These are phyloP conservation scores for Alloascoidea africana DNA, from an alignment of 805 yeast species.

Conservation along the genomic window DNA sequence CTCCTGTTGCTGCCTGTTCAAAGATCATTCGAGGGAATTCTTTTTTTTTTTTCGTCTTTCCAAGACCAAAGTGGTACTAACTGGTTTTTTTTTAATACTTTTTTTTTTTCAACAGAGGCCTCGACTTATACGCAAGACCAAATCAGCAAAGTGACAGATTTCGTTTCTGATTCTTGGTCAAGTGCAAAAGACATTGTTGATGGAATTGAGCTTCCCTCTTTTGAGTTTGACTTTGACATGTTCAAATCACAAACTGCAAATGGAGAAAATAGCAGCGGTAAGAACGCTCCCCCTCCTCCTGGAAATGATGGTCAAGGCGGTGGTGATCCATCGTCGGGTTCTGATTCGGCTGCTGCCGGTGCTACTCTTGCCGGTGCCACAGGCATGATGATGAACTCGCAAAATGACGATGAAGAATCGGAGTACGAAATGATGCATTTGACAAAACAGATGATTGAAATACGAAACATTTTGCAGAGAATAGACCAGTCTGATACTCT, in stretches of 20 bases:
- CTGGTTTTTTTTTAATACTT: background rate
- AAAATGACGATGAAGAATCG: conserved; percentile 35
- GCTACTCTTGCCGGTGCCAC: conserved; percentile 28
- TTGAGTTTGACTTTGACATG: conserved; percentile 13
- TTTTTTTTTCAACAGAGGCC: conserved; percentile 39
- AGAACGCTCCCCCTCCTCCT: too few species aligned
- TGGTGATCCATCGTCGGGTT: conserved; percentile 26
- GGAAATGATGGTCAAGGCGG: conserved; percentile 20
- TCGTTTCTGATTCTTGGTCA: conserved; percentile 19
- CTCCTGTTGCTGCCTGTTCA: background rate
- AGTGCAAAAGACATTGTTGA: conserved; percentile 40
- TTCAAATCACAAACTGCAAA: conserved; percentile 13
- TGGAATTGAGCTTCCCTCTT: conserved; percentile 6
- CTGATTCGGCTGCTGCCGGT: conserved; percentile 44
- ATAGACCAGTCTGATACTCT: conserved; percentile 67
- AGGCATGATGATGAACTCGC: conserved; percentile 17
- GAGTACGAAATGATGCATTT: conserved; percentile 66
- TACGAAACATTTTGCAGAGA: conserved; percentile 60
- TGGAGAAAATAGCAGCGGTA: conserved; percentile 17
- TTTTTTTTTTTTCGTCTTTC: background rate
- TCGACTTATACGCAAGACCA: conserved; percentile 54
- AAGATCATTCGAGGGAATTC: conserved; percentile 1
- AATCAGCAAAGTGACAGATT: conserved; percentile 42
- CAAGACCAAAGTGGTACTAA: background rate
- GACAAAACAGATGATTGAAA: conserved; percentile 95